Base-by-base conservation (phyloP, 345 rosid genomes). In the Salix caprea region DNA sequence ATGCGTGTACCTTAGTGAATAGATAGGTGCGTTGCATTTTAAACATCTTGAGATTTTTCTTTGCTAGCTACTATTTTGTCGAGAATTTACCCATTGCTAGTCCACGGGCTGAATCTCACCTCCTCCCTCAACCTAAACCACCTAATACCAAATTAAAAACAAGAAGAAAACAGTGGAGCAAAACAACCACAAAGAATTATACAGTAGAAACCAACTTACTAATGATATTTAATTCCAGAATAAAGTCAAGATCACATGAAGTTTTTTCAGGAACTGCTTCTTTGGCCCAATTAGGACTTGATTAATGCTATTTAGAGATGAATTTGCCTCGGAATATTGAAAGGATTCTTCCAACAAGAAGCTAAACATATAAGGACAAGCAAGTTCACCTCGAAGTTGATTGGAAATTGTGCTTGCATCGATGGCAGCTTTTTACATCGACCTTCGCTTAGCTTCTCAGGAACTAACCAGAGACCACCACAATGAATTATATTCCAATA, bases 61-160 rank as follows among this genome's bases (percentile, higher is more conserved):
- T 26, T 24, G 65, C 46, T 44, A 34, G 52, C 42, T 73, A 50
- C 37, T 46, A 34, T 60, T 52, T 21, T 65, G 24, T 2, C 52
- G 46, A 67, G 74, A 74, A 68, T n/a, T 72, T 24, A 24, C 2
- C 10, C 26, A 21, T 46, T 14, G 13, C 40, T 14, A 65, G 5
- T 69, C 74, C 60, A 23, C 39, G 13, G 48, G 52, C 12, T 4
- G 40, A 54, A 4, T 77, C 6, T 39, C 21, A 67, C 52, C 37
- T 61, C 68, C 61, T 40, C 70, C 71, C 12, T 9, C 76, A 78
- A 80, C 86, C 82, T 64, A 84, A 84, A 80, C 85, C 73, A 90
- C 88, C 90, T 83, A 88, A 88, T 80, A 75, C 86, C 81, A 74
- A 61, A 64, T 87, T 83, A 62, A 86, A 82, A 79, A 88, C 64